Evolutionary conservation across 192 early-diverging fungal genomes (phyloP).

Genomic region (Mortierella hygrophila): DNA sequence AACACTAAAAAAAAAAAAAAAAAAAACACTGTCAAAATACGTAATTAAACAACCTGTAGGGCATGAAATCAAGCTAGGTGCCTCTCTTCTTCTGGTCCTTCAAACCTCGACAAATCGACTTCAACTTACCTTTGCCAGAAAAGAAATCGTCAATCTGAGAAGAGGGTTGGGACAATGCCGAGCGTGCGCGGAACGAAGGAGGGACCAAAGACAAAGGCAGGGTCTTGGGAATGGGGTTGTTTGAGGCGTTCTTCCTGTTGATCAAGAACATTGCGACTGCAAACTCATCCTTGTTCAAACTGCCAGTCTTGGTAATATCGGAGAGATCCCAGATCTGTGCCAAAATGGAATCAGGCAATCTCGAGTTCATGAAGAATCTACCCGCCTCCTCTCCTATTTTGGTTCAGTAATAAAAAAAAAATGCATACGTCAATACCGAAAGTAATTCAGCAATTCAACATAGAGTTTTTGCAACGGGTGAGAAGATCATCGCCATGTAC

Average conservation of each 20-base stretch:
- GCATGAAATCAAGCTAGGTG: no score
- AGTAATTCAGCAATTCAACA: no score
- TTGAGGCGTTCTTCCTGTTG: conserved; percentile 66
- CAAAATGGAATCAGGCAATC: conserved; percentile 71
- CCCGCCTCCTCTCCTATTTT: conserved; percentile 76
- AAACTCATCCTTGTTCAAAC: conserved; percentile 79
- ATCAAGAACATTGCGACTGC: conserved; percentile 87
- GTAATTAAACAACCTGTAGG: no score
- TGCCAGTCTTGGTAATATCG: conserved; percentile 70
- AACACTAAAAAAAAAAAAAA: no score
- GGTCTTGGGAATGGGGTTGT: conserved; percentile 60
- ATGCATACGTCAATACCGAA: not conserved
- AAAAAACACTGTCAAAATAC: no score
- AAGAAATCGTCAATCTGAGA: no score
- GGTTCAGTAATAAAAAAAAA: not conserved
- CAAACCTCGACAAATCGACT: no score
- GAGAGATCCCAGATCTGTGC: conserved; percentile 88
- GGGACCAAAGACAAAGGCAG: conserved; percentile 72
- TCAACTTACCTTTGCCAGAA: no score
- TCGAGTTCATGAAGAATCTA: conserved; percentile 84
- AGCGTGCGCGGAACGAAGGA: conserved; percentile 54
- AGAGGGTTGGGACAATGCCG: no score
- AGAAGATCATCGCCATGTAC: conserved; percentile 33
- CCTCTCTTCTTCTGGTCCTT: no score
- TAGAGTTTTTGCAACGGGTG: no score